A percentile compares a stretch with the other conserved stretches of the same genome.
Evolutionary conservation across 441 rosid species (phyloP).

Genomic region (Aquilaria agallochum): DNA sequence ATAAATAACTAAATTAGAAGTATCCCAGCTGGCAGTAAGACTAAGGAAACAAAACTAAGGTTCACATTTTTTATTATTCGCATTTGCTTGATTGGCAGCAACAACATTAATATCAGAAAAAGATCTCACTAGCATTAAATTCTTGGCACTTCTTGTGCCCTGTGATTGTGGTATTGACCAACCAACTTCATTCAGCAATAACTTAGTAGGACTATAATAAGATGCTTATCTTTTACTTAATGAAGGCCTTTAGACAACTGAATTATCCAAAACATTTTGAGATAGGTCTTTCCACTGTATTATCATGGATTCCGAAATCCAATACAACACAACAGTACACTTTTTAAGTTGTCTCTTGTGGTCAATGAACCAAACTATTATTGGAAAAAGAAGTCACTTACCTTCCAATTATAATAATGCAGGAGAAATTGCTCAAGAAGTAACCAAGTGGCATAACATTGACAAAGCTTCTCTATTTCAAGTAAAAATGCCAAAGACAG

Average conservation of each 20-base stretch:
- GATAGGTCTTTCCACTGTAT: slow-evolving; percentile 89
- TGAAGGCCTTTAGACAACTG: slow-evolving; percentile 36
- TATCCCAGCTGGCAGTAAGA: slow-evolving; percentile 86
- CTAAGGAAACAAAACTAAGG: slow-evolving; percentile 97
- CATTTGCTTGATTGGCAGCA: slow-evolving; percentile 35
- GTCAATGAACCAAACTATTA: slow-evolving; percentile 14
- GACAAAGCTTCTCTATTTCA: slow-evolving; percentile 94
- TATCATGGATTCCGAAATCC: slow-evolving; percentile 34
- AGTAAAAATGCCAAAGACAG: slow-evolving; percentile 88
- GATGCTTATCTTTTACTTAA: slow-evolving; percentile 42
- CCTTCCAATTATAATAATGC: slow-evolving; percentile 91
- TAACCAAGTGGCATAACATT: slow-evolving; percentile 91
- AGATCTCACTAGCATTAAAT: slow-evolving; percentile 49
- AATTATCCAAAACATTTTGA: slow-evolving; percentile 49
- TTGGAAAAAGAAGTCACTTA: slow-evolving; percentile 23
- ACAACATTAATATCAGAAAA: slow-evolving; percentile 24
- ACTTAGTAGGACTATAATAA: slow-evolving; percentile 40
- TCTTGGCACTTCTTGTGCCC: slow-evolving; percentile 53
- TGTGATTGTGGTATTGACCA: slow-evolving; percentile 79
- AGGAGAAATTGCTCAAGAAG: slow-evolving; percentile 93
- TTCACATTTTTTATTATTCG: slow-evolving; percentile 51
- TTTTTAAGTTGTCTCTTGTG: neutral
- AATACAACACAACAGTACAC: slow-evolving; percentile 8
- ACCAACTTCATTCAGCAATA: slow-evolving; percentile 80
- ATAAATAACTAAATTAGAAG: slow-evolving; percentile 71